Percentiles rank a stretch among this genome's conserved stretches.
These are phyloP conservation scores for Trifolium repens DNA, from an alignment of 306 rosid genomes.

Conservation along the genomic window DNA sequence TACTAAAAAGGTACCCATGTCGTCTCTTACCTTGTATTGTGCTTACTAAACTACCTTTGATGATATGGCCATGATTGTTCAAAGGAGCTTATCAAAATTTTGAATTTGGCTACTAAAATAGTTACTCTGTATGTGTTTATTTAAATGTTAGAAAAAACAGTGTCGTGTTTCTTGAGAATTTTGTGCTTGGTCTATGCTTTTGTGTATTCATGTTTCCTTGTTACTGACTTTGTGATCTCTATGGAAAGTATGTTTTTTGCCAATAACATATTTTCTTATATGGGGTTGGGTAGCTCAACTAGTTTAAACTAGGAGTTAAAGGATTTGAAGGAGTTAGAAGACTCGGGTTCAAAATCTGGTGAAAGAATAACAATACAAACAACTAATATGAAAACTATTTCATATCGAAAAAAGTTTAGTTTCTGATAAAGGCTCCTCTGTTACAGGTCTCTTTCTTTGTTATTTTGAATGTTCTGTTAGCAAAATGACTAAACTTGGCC, in stretches of 20 bases:
- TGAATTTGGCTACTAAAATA: neutral
- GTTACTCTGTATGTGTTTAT: neutral
- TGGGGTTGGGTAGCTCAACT: neutral
- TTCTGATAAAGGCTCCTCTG: conserved; percentile 52
- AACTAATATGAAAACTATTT: too few relatives aligned
- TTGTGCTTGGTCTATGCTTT: neutral
- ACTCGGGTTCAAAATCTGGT: neutral
- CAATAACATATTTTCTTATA: conserved; percentile 54
- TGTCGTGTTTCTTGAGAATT: neutral
- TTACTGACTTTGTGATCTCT: neutral
- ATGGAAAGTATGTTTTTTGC: conserved; percentile 40
- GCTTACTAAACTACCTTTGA: neutral
- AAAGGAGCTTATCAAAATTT: neutral
- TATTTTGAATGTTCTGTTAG: conserved; percentile 49
- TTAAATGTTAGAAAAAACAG: neutral
- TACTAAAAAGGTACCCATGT: neutral
- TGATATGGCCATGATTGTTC: neutral
- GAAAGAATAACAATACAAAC: neutral
- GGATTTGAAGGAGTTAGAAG: neutral
- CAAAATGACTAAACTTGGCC: conserved; percentile 39
- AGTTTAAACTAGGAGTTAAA: neutral
- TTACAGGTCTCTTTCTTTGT: conserved; percentile 55
- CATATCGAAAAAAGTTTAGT: conserved; percentile 45
- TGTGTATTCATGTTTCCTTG: neutral
- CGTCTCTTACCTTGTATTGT: neutral